These are phyloP conservation scores for Neotropicomus parvogracilis DNA, from an alignment of 1,284 basidiomycete genomes.

Conservation along the genomic window DNA sequence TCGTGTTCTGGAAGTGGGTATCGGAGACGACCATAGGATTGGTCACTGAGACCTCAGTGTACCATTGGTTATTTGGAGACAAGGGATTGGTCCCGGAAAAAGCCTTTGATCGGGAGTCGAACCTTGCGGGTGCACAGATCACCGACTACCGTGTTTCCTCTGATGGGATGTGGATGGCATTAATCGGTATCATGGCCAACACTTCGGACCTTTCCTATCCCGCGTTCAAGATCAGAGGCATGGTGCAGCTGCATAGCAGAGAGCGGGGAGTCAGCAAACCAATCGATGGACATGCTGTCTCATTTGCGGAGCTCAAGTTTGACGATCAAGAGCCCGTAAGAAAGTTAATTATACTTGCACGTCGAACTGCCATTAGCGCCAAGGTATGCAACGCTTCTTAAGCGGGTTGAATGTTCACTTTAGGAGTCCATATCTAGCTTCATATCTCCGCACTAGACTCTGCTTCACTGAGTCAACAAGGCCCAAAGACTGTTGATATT, in stretches of 20 bases:
- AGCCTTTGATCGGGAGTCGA: slow-evolving; percentile 95
- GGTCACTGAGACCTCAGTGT: slow-evolving; percentile 93
- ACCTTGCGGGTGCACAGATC: slow-evolving; percentile 93
- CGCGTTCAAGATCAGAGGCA: slow-evolving; percentile 96
- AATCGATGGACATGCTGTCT: slow-evolving; percentile 97
- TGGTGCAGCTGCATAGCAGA: slow-evolving; percentile 91
- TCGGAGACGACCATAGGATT: slow-evolving; percentile 88
- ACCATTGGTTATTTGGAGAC: slow-evolving; percentile 86
- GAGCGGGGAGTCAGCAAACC: slow-evolving; percentile 94
- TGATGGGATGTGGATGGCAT: slow-evolving; percentile 97
- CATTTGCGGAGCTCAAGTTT: slow-evolving; percentile 89
- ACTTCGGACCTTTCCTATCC: slow-evolving; percentile 90
- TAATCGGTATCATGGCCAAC: slow-evolving; percentile 87
- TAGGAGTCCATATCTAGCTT: slow-evolving; percentile 52
- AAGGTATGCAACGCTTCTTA: slow-evolving; percentile 59
- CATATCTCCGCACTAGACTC: slow-evolving; percentile 99
- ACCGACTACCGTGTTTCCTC: slow-evolving; percentile 94
- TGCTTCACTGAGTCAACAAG: slow-evolving; percentile 89
- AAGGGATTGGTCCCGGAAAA: slow-evolving; percentile 76
- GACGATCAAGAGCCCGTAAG: slow-evolving; percentile 82
- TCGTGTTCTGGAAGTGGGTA: slow-evolving; percentile 99
- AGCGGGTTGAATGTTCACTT: slow-evolving; percentile 15
- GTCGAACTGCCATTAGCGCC: slow-evolving; percentile 92
- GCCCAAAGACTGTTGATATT: slow-evolving; percentile 98
- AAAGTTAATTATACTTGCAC: slow-evolving; percentile 95